These are phyloP conservation scores for Stevia rebaudiana DNA, from an alignment of 140 eudicot genomes.

Conservation along the genomic window DNA sequence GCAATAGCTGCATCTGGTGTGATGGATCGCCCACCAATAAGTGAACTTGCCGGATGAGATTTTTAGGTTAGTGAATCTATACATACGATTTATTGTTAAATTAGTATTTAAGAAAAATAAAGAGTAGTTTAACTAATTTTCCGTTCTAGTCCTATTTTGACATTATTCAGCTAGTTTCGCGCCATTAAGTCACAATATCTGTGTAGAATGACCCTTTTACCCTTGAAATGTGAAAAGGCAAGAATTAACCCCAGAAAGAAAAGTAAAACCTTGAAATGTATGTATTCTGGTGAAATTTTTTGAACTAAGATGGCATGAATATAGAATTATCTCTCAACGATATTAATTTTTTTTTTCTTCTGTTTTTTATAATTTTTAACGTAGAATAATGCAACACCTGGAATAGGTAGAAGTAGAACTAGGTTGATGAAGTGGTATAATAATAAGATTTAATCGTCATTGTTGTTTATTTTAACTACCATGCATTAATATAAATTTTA, in stretches of 20 bases:
- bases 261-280: background rate
- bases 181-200: background rate
- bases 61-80: slow-evolving; percentile 15
- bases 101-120: background rate
- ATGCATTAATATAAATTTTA: background rate
- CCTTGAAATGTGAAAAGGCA: background rate
- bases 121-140: background rate
- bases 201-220: background rate
- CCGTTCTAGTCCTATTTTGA: background rate
- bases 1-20: slow-evolving; percentile 76
- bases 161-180: background rate
- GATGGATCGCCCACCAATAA: slow-evolving; percentile 99
- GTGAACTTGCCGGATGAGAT: slow-evolving; percentile 81
- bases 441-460: background rate
- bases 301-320: background rate
- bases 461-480: background rate
- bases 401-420: background rate
- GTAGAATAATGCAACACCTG: background rate
- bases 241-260: background rate
- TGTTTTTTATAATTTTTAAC: background rate
- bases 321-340: background rate
- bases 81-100: background rate
- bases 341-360: background rate
- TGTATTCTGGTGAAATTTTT: background rate
- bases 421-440: slow-evolving; percentile 6